Evolutionary conservation across 352 stramenopile genomes (phyloP).

Genomic region (Phytopythium ostracodes): DNA sequence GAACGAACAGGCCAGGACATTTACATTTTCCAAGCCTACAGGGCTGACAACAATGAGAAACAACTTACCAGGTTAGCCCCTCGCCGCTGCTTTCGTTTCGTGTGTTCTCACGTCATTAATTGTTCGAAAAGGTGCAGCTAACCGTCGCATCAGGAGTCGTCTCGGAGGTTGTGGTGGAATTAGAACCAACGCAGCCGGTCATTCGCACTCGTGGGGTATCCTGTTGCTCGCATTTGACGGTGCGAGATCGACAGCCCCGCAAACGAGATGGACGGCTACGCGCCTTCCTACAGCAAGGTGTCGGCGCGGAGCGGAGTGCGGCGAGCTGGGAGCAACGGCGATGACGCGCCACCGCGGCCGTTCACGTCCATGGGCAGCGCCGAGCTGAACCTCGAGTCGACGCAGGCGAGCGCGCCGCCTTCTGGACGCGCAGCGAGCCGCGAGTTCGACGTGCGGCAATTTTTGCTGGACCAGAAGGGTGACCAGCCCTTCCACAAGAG

Average conservation of each 20-base stretch:
- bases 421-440: constrained; percentile 10
- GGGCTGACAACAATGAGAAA: constrained; percentile 3
- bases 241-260: background rate
- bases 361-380: constrained; percentile 32
- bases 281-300: background rate
- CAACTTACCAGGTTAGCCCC: background rate
- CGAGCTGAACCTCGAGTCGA: constrained; percentile 12
- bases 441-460: constrained; percentile 63
- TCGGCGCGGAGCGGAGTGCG: background rate
- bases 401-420: constrained; percentile 3
- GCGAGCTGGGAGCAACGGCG: background rate
- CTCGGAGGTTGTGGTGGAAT: background rate
- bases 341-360: constrained; percentile 15
- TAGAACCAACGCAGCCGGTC: background rate
- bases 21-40: background rate
- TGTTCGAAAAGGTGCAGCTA: background rate
- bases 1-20: background rate
- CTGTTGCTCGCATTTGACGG: background rate
- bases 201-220: background rate
- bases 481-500: constrained; percentile 49
- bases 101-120: background rate
- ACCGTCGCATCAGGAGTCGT: background rate
- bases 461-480: constrained; percentile 59
- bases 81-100: background rate
- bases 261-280: background rate